Evolutionary conservation across 352 stramenopile genomes (phyloP).

Genomic region (Thalassiosira mediterranea): DNA sequence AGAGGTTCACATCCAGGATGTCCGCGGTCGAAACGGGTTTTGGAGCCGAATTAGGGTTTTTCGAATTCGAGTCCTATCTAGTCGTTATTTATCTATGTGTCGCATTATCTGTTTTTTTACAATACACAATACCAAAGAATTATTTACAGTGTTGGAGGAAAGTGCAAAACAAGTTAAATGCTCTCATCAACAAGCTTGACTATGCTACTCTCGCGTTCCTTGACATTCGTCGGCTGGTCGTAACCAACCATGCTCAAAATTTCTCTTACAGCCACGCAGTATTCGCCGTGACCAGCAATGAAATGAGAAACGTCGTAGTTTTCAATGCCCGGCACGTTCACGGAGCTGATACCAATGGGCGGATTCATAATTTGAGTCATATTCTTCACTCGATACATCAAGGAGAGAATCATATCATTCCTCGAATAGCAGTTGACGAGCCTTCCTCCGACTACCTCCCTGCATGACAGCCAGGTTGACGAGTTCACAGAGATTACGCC

Average conservation of each 20-base stretch:
- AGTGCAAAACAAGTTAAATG: no score
- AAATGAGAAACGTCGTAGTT: slow-evolving; percentile 77
- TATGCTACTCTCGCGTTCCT: no score
- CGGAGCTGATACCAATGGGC: slow-evolving; percentile 62
- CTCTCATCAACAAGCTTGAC: no score
- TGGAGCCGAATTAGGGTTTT: no score
- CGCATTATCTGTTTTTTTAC: no score
- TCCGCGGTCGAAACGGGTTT: no score
- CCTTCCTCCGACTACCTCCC: slow-evolving; percentile 66
- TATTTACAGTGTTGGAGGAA: no score
- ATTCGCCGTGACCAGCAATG: slow-evolving; percentile 65
- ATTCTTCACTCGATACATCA: slow-evolving; percentile 82
- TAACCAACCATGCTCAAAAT: slow-evolving; percentile 68
- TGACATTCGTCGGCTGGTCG: no score
- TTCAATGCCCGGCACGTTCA: slow-evolving; percentile 67
- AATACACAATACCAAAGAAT: no score
- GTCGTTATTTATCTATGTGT: no score
- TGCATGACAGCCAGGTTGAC: slow-evolving; percentile 58
- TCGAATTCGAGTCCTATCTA: no score
- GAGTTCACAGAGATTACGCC: slow-evolving; percentile 67
- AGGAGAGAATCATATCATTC: slow-evolving; percentile 78
- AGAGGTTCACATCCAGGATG: no score
- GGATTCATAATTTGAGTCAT: slow-evolving; percentile 38
- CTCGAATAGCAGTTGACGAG: slow-evolving; percentile 80
- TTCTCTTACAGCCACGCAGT: slow-evolving; percentile 56